Evolutionary conservation across 179 eudicot species (phyloP), one percentile per base, ranked within the genome.

Genomic region (Gypsophila paniculata): DNA sequence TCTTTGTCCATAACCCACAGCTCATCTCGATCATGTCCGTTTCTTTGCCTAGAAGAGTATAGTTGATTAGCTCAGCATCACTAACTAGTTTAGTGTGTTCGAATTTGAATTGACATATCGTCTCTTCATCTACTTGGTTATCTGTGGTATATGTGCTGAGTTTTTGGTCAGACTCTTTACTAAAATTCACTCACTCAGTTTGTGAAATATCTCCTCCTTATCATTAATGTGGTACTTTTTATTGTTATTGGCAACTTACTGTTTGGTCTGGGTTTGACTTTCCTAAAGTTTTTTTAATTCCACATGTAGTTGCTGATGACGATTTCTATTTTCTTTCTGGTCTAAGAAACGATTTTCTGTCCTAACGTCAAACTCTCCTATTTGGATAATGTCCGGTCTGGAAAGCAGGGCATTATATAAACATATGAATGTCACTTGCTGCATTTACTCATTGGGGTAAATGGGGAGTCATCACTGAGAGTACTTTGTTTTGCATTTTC

Each of bases 41-140:
- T 59, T 12, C 63, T 26, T 23, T n/a, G 34, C 63, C 34, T 23
- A 59, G 11, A 59, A 23, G 38, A 59, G 34, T 34, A 23, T 23
- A 59, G 63, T n/a, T 25, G 36, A 59, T 25, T 29, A 26, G 59
- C 59, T 54, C 4, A 29, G 34, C 34, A 29, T 29, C 34, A 29
- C 1, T 4, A 29, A 39, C 10, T 6, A 8, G 44, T 39, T 39
- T 39, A 39, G 44, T 39, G 8, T 39, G 44, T 39, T 39, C 17
- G 18, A 21, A 19, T 19, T 8, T 55, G 60, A 55, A 55, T 32
- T 38, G 22, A 29, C 22, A 32, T 61, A 14, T 32, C 6, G 44
- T 61, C 65, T 17, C 46, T 61, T 61, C 22, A 32, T 61, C 44
- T 61, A 61, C 19, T 61, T 61, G 46, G 44, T 32, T 61, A 15